These are phyloP conservation scores for Gaillardinia entomophila DNA, from an alignment of 805 yeast species.

Conservation along the genomic window DNA sequence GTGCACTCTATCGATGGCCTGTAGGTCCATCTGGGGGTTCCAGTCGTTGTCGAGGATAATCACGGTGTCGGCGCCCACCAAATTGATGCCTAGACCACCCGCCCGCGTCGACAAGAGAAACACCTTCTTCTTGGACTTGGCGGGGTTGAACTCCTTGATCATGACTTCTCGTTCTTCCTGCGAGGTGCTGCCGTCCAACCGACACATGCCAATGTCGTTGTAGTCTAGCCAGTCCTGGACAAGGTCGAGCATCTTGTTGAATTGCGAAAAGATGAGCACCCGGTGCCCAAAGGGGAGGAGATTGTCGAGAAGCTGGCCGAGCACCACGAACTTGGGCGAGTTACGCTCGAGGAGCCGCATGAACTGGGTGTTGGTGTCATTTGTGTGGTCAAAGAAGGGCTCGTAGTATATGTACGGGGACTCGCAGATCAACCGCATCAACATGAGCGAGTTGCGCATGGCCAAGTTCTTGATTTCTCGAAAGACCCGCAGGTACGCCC, in stretches of 20 bases:
- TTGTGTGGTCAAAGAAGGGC: slow-evolving; percentile 51
- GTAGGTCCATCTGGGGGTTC: slow-evolving; percentile 96
- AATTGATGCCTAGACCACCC: slow-evolving; percentile 89
- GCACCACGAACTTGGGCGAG: slow-evolving; percentile 68
- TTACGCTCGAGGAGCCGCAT: slow-evolving; percentile 33
- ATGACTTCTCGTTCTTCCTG: slow-evolving; percentile 62
- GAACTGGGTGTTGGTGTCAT: slow-evolving; percentile 17
- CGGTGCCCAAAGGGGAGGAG: slow-evolving; percentile 54
- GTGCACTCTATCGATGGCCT: slow-evolving; percentile 94
- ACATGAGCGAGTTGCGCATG: slow-evolving; percentile 72
- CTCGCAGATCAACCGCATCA: slow-evolving; percentile 68
- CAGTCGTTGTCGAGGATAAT: slow-evolving; percentile 89
- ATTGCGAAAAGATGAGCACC: slow-evolving; percentile 80
- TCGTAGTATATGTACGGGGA: slow-evolving; percentile 81
- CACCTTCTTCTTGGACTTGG: slow-evolving; percentile 27
- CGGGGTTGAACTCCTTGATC: slow-evolving; percentile 47
- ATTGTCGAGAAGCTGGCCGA: slow-evolving; percentile 55
- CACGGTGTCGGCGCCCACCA: slow-evolving; percentile 85
- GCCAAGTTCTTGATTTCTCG: slow-evolving; percentile 27
- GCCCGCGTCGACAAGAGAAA: slow-evolving; percentile 87
- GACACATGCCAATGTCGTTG: slow-evolving; percentile 40
- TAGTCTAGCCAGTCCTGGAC: slow-evolving; percentile 66
- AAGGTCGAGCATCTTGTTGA: slow-evolving; percentile 76
- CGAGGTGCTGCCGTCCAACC: slow-evolving; percentile 72
- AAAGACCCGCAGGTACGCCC: slow-evolving; percentile 7